Evolutionary conservation across 2,329 filamentous ascomycete genomes (phyloP).

Genomic region (Aspergillus eucalypticola): DNA sequence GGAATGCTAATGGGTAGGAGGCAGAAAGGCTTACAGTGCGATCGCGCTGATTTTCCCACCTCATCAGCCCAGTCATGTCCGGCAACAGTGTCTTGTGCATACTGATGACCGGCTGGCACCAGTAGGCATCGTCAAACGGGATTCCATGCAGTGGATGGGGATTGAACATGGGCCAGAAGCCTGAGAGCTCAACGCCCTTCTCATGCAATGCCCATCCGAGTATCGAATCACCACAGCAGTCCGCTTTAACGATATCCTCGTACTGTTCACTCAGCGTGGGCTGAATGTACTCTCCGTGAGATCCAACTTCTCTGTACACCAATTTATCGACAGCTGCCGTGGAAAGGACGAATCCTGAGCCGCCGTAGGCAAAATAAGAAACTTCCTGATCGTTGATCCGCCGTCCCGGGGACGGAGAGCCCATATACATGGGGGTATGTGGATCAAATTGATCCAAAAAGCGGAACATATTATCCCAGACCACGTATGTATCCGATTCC

Average conservation of each 20-base stretch:
- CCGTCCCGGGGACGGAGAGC: constrained; percentile 49
- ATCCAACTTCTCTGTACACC: constrained; percentile 22
- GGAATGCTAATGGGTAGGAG: background rate
- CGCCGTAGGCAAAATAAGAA: constrained; percentile 52
- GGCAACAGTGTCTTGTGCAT: constrained; percentile 51
- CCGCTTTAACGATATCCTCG: constrained; percentile 44
- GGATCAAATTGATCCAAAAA: constrained; percentile 54
- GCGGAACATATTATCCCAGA: constrained; percentile 50
- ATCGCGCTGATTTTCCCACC: constrained; percentile 37
- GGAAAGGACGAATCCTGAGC: constrained; percentile 51
- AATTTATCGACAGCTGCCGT: constrained; percentile 48
- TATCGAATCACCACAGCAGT: constrained; percentile 58
- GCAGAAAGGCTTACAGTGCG: constrained; percentile 21
- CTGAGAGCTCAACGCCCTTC: constrained; percentile 48
- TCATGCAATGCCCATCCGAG: constrained; percentile 51
- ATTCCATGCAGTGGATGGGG: constrained; percentile 53
- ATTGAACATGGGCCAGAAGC: constrained; percentile 53
- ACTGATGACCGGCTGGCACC: constrained; percentile 55
- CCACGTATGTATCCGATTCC: constrained; percentile 56
- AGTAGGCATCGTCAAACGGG: constrained; percentile 50
- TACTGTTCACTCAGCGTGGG: constrained; percentile 43
- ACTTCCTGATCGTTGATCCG: constrained; percentile 14
- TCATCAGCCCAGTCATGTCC: constrained; percentile 54
- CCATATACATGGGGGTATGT: constrained; percentile 49
- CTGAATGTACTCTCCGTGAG: constrained; percentile 42